phyloP scores from a whole-genome alignment of 805 yeast genomes.

The Kodamaea sagamina region DNA sequence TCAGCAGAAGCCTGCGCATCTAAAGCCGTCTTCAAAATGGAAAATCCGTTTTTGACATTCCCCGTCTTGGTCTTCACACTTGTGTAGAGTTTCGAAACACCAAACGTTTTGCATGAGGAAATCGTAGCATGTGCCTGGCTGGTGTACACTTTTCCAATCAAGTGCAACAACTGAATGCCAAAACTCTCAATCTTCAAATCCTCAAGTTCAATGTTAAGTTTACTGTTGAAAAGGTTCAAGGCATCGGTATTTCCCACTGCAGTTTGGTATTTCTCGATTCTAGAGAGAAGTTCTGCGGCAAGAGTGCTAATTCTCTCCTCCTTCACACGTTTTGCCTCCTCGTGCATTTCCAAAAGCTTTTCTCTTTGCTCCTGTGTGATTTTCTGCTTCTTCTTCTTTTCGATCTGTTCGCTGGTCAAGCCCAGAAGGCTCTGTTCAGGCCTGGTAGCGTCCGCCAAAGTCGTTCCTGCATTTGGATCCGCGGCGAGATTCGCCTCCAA shows the following conservation, averaged over 20 bases:
- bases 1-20: conserved; percentile 79
- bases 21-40: conserved; percentile 76
- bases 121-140: conserved; percentile 73
- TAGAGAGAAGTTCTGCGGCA: conserved; percentile 47
- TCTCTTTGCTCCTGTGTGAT: conserved; percentile 46
- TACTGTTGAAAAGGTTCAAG: conserved; percentile 52
- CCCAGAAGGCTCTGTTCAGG: conserved; percentile 14
- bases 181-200: conserved; percentile 92
- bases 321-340: conserved; percentile 54
- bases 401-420: conserved; percentile 24
- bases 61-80: conserved; percentile 82
- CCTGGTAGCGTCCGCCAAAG: conserved; percentile 12
- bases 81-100: conserved; percentile 81
- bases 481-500: conserved; percentile 23
- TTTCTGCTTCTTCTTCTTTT: conserved; percentile 34
- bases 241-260: conserved; percentile 66
- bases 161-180: conserved; percentile 82
- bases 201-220: conserved; percentile 64
- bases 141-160: conserved; percentile 79
- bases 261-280: conserved; percentile 52
- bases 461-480: conserved; percentile 10
- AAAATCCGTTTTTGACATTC: conserved; percentile 79
- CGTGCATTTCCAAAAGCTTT: conserved; percentile 51
- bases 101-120: conserved; percentile 77
- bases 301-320: conserved; percentile 52